Evolutionary conservation across 139 green algal genomes (phyloP).

Genomic region (Tetradesmus lagerheimii): DNA sequence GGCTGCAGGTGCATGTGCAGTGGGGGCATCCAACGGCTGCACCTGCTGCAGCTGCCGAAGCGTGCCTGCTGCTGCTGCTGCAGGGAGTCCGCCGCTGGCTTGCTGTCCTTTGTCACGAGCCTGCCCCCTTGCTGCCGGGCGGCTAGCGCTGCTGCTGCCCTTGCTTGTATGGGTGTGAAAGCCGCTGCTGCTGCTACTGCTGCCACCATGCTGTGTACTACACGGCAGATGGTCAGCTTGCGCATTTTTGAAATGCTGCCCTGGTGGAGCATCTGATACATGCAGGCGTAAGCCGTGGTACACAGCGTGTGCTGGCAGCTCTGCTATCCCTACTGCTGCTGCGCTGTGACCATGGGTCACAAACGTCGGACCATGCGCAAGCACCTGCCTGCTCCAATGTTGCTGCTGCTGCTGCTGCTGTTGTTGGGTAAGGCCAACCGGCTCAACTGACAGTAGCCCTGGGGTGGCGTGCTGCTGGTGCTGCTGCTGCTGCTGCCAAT

Average conservation of each 20-base stretch:
- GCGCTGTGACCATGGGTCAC: not conserved
- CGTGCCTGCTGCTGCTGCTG: not conserved
- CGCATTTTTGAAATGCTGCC: not conserved
- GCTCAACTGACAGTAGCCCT: not conserved
- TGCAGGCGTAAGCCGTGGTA: not conserved
- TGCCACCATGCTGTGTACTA: not conserved
- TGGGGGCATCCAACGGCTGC: not conserved
- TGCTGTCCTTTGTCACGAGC: too few species aligned
- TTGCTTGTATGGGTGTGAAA: too few species aligned
- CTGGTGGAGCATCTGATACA: not conserved
- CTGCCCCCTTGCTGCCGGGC: too few species aligned
- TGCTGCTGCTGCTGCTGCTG: not conserved
- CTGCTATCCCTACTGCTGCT: constrained; percentile 11
- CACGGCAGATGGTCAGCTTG: not conserved
- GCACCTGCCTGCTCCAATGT: constrained; percentile 3
- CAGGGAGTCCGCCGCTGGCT: not conserved
- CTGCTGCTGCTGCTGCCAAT: not conserved
- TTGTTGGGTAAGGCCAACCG: not conserved
- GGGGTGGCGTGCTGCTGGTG: not conserved
- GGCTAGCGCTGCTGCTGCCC: not conserved
- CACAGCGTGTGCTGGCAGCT: not conserved
- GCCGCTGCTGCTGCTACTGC: constrained; percentile 14
- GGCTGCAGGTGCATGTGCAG: not conserved
- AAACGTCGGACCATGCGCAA: not conserved
- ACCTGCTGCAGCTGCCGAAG: not conserved